Percentiles rank a stretch among this genome's conserved stretches.
Conservation (phyloP, 192 early-diverging fungal species). For the Podila epicladia region DNA sequence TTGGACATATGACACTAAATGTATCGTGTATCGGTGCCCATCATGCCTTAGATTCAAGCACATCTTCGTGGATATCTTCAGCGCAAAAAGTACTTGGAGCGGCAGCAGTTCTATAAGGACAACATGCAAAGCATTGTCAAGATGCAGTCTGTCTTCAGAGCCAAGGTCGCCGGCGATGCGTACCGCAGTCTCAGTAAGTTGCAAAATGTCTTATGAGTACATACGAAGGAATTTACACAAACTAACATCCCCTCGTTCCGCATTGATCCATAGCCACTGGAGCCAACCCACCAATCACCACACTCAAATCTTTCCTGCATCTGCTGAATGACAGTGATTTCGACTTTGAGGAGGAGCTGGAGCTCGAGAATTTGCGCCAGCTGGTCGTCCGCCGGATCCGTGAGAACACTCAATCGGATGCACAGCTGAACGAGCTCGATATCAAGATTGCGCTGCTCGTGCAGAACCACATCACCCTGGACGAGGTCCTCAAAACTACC, state of each 20-base stretch:
- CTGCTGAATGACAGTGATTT: conserved; percentile 90
- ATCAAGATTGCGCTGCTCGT: conserved; percentile 97
- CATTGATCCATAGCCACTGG: conserved; percentile 56
- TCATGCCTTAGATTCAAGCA: conserved; percentile 66
- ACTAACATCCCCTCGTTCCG: background rate
- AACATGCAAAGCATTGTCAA: conserved; percentile 84
- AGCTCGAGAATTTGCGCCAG: conserved; percentile 83
- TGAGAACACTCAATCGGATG: conserved; percentile 85
- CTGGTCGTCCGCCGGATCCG: conserved; percentile 88
- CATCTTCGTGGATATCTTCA: conserved; percentile 69
- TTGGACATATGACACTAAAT: no score
- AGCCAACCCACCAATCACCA: conserved; percentile 82
- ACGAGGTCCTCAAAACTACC: conserved; percentile 83
- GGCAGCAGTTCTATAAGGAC: conserved; percentile 63
- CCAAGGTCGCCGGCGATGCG: conserved; percentile 72
- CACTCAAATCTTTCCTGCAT: conserved; percentile 87
- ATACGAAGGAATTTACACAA: background rate
- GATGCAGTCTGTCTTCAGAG: conserved; percentile 75
- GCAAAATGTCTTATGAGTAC: background rate
- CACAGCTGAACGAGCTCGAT: conserved; percentile 88
- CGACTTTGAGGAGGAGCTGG: conserved; percentile 94
- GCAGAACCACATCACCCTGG: conserved; percentile 94
- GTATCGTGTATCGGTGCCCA: no score
- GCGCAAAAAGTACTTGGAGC: conserved; percentile 66
- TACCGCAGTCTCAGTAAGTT: conserved; percentile 72